Conservation (phyloP, 371 early-diverging fungal genomes). For the Rhizopus arrhizus region DNA sequence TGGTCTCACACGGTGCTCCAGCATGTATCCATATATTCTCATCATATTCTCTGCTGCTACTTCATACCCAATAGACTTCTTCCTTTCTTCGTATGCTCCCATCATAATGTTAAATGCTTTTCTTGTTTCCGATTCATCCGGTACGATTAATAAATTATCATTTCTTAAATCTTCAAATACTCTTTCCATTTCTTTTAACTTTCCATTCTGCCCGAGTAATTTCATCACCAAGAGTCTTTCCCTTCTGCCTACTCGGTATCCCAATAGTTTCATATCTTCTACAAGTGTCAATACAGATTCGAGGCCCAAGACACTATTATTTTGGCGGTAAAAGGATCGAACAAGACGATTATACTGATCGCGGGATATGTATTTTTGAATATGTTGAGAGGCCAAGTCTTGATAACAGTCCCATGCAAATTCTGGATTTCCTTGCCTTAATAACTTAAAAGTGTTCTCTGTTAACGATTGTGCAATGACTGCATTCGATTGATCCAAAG, state of each 20-base stretch:
- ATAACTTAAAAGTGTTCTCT: conserved; percentile 26
- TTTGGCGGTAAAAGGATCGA: conserved; percentile 27
- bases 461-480: conserved; percentile 40
- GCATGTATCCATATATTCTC: conserved; percentile 38
- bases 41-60: conserved; percentile 33
- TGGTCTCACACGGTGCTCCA: conserved; percentile 32
- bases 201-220: conserved; percentile 42
- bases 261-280: conserved; percentile 45
- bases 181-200: conserved; percentile 41
- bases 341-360: conserved; percentile 41
- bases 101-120: conserved; percentile 44
- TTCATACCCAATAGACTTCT: conserved; percentile 18
- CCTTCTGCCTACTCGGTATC: conserved; percentile 34
- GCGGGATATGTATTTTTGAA: conserved; percentile 36
- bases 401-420: conserved; percentile 52
- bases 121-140: conserved; percentile 25
- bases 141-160: conserved; percentile 11
- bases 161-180: conserved; percentile 34
- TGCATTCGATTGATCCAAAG: conserved; percentile 44
- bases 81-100: conserved; percentile 35
- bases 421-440: conserved; percentile 32
- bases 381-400: conserved; percentile 34
- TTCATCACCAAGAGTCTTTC: conserved; percentile 45
- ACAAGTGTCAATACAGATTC: conserved; percentile 39
- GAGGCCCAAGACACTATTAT: conserved; percentile 17